Base-by-base conservation (phyloP, 352 stramenopile genomes). In the Globisporangium camurandrum region DNA sequence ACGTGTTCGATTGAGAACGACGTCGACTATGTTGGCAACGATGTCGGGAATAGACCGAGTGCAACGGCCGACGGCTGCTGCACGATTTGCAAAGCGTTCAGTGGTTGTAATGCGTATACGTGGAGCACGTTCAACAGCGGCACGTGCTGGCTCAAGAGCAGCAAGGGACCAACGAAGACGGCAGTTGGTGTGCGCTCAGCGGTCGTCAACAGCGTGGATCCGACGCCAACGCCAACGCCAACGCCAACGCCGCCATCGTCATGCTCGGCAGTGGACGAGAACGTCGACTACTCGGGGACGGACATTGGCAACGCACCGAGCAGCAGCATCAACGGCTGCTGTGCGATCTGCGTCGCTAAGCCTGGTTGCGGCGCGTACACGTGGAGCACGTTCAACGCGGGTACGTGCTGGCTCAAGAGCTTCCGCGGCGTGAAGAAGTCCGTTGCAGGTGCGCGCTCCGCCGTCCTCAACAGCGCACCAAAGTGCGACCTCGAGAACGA, bases 121-220 rank as follows among this genome's bases (percentile, higher is more conserved):
- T 85, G 69, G 69, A 66, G 39, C 41, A 62, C 69, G 49, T 54
- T 45, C 24, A 62, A 68, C 36, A 67, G 66, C 4, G 76, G 76
- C 14, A 73, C 54, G 23, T 88, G 76, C 61, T 86, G 71, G 62
- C 62, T 86, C 41, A 88, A 86, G 62, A 76, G 52, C n/a, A 24
- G 17, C 34, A 74, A 67, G 46, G 59, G 56, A 9, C 16, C 33
- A 12, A 51, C 53, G 27, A 30, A 23, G 22, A 19, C 22, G n/a
- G 46, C 49, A 11, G 4, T 22, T 8, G 45, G 37, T 23, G 49
- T 47, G 3, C 56, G 46, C 20, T 62, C 56, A 12, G 23, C 48
- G 1, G 47, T 57, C 6, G 23, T 56, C 20, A 30, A 55, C 17
- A 36, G 17, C 16, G 34, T 43, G 20, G n/a, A n/a, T n/a, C n/a